Evolutionary conservation across 495 filamentous ascomycete genomes (phyloP).

Genomic region (Ramalina intermedia): DNA sequence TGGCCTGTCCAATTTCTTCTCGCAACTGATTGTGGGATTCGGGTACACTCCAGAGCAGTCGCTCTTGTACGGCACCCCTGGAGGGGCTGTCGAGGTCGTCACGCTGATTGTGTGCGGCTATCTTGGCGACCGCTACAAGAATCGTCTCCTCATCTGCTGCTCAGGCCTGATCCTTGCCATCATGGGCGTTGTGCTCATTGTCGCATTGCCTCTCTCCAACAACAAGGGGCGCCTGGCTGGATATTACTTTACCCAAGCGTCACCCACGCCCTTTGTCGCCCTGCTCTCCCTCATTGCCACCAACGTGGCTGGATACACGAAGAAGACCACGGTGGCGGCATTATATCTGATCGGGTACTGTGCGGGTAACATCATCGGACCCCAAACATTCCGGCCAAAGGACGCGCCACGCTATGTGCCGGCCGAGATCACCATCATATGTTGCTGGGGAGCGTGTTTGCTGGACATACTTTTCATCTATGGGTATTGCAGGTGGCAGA

Average conservation of each 20-base stretch:
- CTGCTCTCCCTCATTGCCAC: slow-evolving; percentile 42
- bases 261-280: slow-evolving; percentile 42
- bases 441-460: slow-evolving; percentile 44
- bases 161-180: slow-evolving; percentile 25
- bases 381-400: slow-evolving; percentile 43
- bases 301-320: slow-evolving; percentile 60
- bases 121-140: slow-evolving; percentile 40
- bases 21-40: slow-evolving; percentile 44
- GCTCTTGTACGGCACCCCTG: slow-evolving; percentile 51
- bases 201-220: slow-evolving; percentile 45
- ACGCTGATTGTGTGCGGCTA: slow-evolving; percentile 43
- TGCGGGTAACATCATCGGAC: slow-evolving; percentile 42
- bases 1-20: slow-evolving; percentile 61
- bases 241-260: slow-evolving; percentile 49
- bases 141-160: slow-evolving; percentile 27
- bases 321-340: slow-evolving; percentile 59
- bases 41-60: slow-evolving; percentile 42
- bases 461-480: slow-evolving; percentile 45
- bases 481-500: slow-evolving; percentile 45
- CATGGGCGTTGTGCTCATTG: slow-evolving; percentile 49
- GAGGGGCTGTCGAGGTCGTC: slow-evolving; percentile 52
- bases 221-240: slow-evolving; percentile 44
- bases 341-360: slow-evolving; percentile 57
- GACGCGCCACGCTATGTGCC: slow-evolving; percentile 50
- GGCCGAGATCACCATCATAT: slow-evolving; percentile 53